Evolutionary conservation across 2,329 filamentous ascomycete species (phyloP).

Genomic region (Stagonosporopsis chrysanthemi): DNA sequence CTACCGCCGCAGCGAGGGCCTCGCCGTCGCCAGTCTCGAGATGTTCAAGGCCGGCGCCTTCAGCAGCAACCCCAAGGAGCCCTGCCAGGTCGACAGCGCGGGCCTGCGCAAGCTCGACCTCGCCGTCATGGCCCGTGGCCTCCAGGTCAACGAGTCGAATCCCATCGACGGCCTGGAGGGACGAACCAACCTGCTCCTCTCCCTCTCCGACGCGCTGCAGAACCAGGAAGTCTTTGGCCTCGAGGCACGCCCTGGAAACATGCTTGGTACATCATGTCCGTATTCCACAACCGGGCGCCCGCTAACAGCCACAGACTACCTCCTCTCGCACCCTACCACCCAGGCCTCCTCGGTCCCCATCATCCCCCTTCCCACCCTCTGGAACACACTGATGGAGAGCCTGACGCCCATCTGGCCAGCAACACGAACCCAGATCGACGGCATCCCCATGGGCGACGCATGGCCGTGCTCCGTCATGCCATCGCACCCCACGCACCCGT

Average conservation of each 20-base stretch:
- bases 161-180: slow-evolving; percentile 86
- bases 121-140: slow-evolving; percentile 76
- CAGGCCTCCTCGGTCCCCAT: slow-evolving; percentile 89
- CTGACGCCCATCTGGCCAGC: slow-evolving; percentile 87
- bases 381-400: slow-evolving; percentile 89
- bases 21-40: slow-evolving; percentile 79
- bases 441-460: slow-evolving; percentile 86
- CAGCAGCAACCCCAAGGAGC: slow-evolving; percentile 80
- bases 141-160: slow-evolving; percentile 85
- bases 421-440: slow-evolving; percentile 85
- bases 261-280: slow-evolving; percentile 72
- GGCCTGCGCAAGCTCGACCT: slow-evolving; percentile 78
- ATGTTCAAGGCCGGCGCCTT: slow-evolving; percentile 96
- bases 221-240: slow-evolving; percentile 85
- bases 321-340: slow-evolving; percentile 90
- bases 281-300: not conserved
- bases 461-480: slow-evolving; percentile 92
- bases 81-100: slow-evolving; percentile 86
- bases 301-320: slow-evolving; percentile 70
- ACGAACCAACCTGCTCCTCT: slow-evolving; percentile 77
- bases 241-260: slow-evolving; percentile 86
- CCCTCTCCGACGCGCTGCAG: slow-evolving; percentile 77
- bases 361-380: slow-evolving; percentile 84
- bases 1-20: slow-evolving; percentile 85
- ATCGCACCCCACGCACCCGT: slow-evolving; percentile 70